Conservation (phyloP, 768 basidiomycete genomes). For the Termitomyces sp. region DNA sequence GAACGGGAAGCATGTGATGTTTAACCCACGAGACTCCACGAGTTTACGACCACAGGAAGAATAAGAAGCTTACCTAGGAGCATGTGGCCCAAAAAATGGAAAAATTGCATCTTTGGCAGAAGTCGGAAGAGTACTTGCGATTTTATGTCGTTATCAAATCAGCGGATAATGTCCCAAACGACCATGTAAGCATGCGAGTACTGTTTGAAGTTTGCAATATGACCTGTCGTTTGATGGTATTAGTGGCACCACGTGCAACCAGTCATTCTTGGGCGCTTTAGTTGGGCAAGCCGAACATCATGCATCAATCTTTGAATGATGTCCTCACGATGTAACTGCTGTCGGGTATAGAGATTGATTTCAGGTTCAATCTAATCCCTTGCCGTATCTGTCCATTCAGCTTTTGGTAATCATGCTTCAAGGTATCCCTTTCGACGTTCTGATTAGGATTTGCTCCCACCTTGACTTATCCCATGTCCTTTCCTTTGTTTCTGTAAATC, state of each 20-base stretch:
- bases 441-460: slow-evolving; percentile 3
- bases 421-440: slow-evolving; percentile 5
- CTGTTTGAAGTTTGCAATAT: not conserved
- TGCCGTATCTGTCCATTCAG: not conserved
- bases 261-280: not conserved
- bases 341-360: too few species aligned
- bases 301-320: too few species aligned
- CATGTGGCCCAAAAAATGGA: not conserved
- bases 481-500: slow-evolving; percentile 8
- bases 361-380: not conserved
- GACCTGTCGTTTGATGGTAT: not conserved
- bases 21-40: not conserved
- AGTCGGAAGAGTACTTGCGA: not conserved
- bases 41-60: not conserved
- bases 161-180: not conserved
- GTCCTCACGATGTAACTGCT: too few species aligned
- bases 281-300: too few species aligned
- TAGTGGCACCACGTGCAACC: not conserved
- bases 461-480: slow-evolving; percentile 10
- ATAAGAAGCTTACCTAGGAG: not conserved
- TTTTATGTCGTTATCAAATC: not conserved
- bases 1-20: not conserved
- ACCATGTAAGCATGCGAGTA: not conserved
- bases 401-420: not conserved
- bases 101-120: not conserved